Base-by-base conservation (phyloP, 257 asterid genomes). In the Nicotiana sylvestris region DNA sequence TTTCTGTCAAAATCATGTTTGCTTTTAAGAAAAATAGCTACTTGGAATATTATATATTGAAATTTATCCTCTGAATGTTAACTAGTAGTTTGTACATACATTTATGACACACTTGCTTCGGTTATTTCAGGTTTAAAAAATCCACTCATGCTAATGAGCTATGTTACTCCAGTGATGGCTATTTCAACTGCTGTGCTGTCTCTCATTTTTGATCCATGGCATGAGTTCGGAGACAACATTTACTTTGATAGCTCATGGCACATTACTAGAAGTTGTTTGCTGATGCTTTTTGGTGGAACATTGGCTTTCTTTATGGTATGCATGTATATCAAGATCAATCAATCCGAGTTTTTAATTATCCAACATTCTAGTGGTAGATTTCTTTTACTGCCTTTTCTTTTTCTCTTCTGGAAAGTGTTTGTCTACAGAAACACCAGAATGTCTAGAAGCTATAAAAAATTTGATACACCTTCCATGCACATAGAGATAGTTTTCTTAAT, bases 251-350 rank as follows among this genome's bases (percentile, higher is more conserved):
- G 94, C 90, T 88, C 97, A 60, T 88, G 98, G 96, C 93, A 95
- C 86, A 90, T 90, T 37, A 39, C 68, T 77, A 88, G 95, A 88
- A 96, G 99, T 87, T 87, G 95, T 89, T 91, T 95, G 86, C 92
- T 96, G 86, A 93, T 96, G 99, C 85, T 96, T 87, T 92, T 96
- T 68, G 99, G 99, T 87, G 99, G 99, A 82, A 87, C 97, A 83
- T 90, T 96, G 79, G 99, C 99, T 85, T 96, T 96, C 91, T 91
- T 96, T 89, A 96, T 96, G 99, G 99, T 96, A 91, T 81, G 81
- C 77, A 61, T 76, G n/a, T 51, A 27, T 27, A 25, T 76, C 29
- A 29, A 76, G 1, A 32, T 76, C 29, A 51, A 29, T 81, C 2
- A 16, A 27, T 57, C 12, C 76, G 72, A 80, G 58, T 69, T 84